Percentiles rank a stretch among this genome's conserved stretches.
phyloP scores from a whole-genome alignment of 306 rosid genomes.

The Pyrus communis region DNA sequence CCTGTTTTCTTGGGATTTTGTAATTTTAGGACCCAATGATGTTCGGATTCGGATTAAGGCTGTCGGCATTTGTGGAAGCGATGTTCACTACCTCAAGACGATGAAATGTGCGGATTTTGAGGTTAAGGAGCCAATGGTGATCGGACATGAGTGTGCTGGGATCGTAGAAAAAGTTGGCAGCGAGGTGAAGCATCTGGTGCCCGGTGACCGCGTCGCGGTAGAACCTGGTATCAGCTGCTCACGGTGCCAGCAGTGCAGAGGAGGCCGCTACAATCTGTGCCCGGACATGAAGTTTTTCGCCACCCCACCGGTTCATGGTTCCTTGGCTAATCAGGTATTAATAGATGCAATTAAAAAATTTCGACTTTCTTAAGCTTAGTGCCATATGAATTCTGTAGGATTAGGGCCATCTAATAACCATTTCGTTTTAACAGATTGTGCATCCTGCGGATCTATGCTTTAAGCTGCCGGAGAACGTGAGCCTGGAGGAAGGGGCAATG shows the following conservation, averaged over 20 bases:
- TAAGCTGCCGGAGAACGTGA: not conserved
- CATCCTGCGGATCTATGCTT: not conserved
- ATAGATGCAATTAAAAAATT: too few species aligned
- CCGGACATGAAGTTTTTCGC: not conserved
- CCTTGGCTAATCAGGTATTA: not conserved
- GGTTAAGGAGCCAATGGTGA: not conserved
- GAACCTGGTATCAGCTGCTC: not conserved
- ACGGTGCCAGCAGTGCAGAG: not conserved
- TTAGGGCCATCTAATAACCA: not conserved
- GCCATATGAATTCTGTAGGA: not conserved
- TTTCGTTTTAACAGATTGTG: not conserved
- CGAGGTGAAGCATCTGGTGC: not conserved
- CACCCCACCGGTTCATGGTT: not conserved
- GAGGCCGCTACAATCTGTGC: not conserved
- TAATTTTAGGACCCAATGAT: not conserved
- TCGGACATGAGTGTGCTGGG: not conserved
- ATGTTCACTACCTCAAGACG: not conserved
- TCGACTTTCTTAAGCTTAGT: not conserved
- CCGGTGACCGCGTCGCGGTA: not conserved
- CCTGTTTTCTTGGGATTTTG: not conserved
- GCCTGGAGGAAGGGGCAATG: not conserved
- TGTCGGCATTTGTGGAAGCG: not conserved
- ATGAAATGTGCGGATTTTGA: not conserved
- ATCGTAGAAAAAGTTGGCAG: not conserved
- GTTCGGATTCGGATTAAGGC: not conserved